phyloP scores from a whole-genome alignment of 352 stramenopile species.

The Blastocystis hominis region DNA sequence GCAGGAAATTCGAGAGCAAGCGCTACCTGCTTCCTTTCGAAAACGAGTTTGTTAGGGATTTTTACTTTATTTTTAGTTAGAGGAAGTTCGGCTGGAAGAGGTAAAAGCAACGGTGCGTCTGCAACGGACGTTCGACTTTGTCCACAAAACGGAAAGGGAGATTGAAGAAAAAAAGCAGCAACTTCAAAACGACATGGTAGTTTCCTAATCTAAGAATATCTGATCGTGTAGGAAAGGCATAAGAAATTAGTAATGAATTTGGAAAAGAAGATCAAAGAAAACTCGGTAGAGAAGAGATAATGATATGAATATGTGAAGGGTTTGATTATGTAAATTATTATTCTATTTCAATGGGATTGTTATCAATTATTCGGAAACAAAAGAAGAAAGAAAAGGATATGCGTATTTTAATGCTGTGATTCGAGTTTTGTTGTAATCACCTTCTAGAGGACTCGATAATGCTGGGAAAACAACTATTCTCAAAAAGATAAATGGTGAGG shows the following conservation, averaged over 20 bases:
- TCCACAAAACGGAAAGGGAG: neutral
- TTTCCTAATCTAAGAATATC: too few relatives aligned
- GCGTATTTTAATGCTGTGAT: constrained; percentile 86
- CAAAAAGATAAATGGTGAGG: constrained; percentile 89
- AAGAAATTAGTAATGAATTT: neutral
- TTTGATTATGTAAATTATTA: neutral
- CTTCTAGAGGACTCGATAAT: constrained; percentile 87
- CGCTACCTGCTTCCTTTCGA: neutral
- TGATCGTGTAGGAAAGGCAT: neutral
- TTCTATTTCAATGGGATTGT: constrained; percentile 70
- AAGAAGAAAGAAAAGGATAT: constrained; percentile 99
- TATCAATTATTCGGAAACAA: constrained; percentile 88
- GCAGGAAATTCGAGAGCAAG: neutral
- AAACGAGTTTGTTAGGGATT: neutral
- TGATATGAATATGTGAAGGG: neutral
- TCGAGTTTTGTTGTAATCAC: neutral
- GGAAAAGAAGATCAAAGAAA: constrained; percentile 5
- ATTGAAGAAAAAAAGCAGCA: neutral
- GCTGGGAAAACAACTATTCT: constrained; percentile 96
- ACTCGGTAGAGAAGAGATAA: neutral
- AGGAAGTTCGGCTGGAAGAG: neutral
- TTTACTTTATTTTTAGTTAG: neutral
- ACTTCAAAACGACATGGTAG: neutral
- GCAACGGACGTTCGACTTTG: neutral
- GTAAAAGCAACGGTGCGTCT: neutral